phyloP scores from a whole-genome alignment of 176 grass and related monocot genomes.

The Eleusine coracana region DNA sequence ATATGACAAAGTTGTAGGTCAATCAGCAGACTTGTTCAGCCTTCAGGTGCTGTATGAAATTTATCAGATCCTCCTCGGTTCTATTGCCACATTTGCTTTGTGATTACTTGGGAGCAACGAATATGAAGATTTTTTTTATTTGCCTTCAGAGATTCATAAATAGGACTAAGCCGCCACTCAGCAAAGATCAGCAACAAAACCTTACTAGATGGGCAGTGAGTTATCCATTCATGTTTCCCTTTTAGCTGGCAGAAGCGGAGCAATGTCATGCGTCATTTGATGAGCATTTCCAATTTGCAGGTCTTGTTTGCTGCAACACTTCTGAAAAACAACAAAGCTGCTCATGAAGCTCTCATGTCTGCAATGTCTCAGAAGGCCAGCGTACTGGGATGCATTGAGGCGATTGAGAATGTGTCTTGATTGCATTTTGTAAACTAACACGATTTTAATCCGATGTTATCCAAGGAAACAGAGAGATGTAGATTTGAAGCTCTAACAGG shows the following conservation, averaged over 20 bases:
- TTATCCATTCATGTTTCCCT: not conserved
- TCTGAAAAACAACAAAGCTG: slow-evolving; percentile 80
- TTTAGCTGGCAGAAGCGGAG: not conserved
- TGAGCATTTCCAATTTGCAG: slow-evolving; percentile 38
- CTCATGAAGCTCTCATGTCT: slow-evolving; percentile 75
- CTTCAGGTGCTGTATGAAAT: slow-evolving; percentile 61
- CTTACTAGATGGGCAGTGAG: slow-evolving; percentile 98
- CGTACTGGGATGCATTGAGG: slow-evolving; percentile 83
- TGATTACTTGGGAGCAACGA: not conserved
- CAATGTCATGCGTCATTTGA: not conserved
- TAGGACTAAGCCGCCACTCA: slow-evolving; percentile 67
- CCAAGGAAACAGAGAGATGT: not conserved
- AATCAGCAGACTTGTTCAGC: slow-evolving; percentile 86
- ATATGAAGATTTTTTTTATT: slow-evolving; percentile 14
- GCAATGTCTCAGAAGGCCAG: slow-evolving; percentile 80
- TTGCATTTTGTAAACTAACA: slow-evolving; percentile 20
- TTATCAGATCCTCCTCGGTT: not conserved
- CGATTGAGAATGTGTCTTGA: slow-evolving; percentile 78
- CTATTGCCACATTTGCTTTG: not conserved
- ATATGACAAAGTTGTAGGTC: slow-evolving; percentile 92
- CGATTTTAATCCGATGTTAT: not conserved
- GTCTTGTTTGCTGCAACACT: slow-evolving; percentile 80
- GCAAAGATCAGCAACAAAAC: slow-evolving; percentile 89
- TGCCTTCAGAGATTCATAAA: slow-evolving; percentile 80
- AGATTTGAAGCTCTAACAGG: not conserved